phyloP scores from a whole-genome alignment of 1,284 basidiomycete species.

The Vanrija pseudolonga region DNA sequence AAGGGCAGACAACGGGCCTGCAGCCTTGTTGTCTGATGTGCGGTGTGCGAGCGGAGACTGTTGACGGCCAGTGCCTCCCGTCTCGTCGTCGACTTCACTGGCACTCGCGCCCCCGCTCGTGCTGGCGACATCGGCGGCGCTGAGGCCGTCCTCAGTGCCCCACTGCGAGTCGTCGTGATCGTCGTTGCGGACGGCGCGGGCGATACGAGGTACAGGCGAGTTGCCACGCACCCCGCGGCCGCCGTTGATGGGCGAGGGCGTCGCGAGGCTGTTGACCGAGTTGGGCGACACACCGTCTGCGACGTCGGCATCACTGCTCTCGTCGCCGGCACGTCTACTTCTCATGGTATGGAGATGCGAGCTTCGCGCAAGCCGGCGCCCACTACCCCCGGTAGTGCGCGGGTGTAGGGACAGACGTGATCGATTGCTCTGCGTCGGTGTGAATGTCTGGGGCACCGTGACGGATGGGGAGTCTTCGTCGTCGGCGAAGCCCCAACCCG shows the following conservation, averaged over 20 bases:
- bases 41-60: too few relatives aligned
- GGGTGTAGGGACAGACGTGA: neutral
- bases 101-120: slow-evolving; percentile 2
- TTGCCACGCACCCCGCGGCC: neutral
- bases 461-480: neutral
- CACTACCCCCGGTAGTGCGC: neutral
- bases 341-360: slow-evolving; percentile 40
- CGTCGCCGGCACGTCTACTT: slow-evolving; percentile 7
- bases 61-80: neutral
- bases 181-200: neutral
- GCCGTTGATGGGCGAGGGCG: neutral
- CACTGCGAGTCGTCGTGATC: slow-evolving; percentile 1
- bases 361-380: slow-evolving; percentile 25
- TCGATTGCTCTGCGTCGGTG: neutral
- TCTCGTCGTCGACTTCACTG: slow-evolving; percentile 11
- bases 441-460: neutral
- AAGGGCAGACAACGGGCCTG: too few relatives aligned
- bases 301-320: slow-evolving; percentile 6
- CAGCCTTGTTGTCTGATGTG: too few relatives aligned
- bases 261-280: neutral
- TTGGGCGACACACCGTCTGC: neutral
- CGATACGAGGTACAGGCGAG: neutral
- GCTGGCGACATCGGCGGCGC: neutral
- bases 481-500: too few relatives aligned
- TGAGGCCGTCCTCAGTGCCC: neutral